Conservation (phyloP, 352 stramenopile species). For the Blastocystis sp. region DNA sequence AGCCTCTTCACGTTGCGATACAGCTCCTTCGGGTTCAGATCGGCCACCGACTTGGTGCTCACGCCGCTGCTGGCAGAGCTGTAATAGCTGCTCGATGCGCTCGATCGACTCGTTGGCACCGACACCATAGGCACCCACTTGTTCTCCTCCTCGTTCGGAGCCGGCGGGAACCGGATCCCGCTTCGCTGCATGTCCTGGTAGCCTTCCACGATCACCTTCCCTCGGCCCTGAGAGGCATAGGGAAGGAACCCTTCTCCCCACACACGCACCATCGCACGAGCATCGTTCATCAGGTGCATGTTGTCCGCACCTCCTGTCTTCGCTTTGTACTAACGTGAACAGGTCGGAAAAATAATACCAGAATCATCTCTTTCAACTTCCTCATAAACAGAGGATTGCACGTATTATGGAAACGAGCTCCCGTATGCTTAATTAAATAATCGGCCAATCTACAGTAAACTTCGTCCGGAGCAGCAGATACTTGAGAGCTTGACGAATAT, state of each 20-base stretch:
- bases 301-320: conserved; percentile 55
- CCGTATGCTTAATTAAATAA: conserved; percentile 57
- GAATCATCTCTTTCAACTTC: conserved; percentile 55
- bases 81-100: neutral
- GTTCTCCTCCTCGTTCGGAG: conserved; percentile 36
- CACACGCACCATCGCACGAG: conserved; percentile 38
- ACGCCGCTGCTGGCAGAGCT: neutral
- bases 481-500: conserved; percentile 28
- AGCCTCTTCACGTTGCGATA: conserved; percentile 51
- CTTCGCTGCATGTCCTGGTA: conserved; percentile 58
- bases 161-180: conserved; percentile 34
- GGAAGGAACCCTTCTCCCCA: conserved; percentile 59
- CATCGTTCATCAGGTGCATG: conserved; percentile 58
- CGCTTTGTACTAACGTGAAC: conserved; percentile 34
- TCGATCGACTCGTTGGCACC: neutral
- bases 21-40: conserved; percentile 50
- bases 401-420: conserved; percentile 54
- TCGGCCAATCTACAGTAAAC: conserved; percentile 12
- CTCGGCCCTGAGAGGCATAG: conserved; percentile 42
- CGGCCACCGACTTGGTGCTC: neutral
- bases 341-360: neutral
- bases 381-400: conserved; percentile 53
- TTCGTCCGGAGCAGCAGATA: neutral
- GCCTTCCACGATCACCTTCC: conserved; percentile 46
- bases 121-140: conserved; percentile 51